Evolutionary conservation across 176 grass and related monocot genomes (phyloP).

Genomic region (Zea luxurians): DNA sequence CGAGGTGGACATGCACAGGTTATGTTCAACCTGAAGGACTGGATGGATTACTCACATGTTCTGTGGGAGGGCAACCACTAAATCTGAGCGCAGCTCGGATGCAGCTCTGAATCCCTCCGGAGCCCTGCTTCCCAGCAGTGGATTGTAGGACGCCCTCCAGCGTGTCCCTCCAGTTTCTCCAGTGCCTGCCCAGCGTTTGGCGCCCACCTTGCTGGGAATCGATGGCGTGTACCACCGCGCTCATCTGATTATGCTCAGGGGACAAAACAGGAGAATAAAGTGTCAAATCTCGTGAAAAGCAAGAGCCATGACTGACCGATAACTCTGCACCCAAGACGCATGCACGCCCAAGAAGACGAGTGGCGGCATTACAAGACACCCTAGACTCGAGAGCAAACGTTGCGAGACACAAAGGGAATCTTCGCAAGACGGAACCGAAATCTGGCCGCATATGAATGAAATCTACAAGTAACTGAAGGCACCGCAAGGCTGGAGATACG

Average conservation of each 20-base stretch:
- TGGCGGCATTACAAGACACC: background rate
- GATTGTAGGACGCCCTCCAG: slow-evolving; percentile 56
- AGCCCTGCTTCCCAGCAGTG: slow-evolving; percentile 38
- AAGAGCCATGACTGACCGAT: background rate
- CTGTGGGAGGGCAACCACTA: slow-evolving; percentile 36
- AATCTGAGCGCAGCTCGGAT: slow-evolving; percentile 61
- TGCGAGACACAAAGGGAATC: slow-evolving; percentile 5
- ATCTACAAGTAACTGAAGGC: background rate
- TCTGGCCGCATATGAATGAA: slow-evolving; percentile 11
- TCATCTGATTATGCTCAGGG: background rate
- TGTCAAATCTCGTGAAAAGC: background rate
- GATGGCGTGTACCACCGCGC: background rate
- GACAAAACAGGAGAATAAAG: slow-evolving; percentile 12
- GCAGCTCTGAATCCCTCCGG: slow-evolving; percentile 70
- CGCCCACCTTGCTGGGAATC: slow-evolving; percentile 1
- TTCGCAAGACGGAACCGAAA: background rate
- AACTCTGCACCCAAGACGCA: background rate
- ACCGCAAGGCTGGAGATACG: background rate
- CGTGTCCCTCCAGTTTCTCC: slow-evolving; percentile 72
- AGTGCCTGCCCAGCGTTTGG: slow-evolving; percentile 21
- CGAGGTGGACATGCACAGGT: background rate
- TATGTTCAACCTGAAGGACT: background rate
- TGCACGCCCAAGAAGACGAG: background rate
- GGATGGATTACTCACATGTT: slow-evolving; percentile 9
- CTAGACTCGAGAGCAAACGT: background rate